These are phyloP conservation scores for Capsicum chinense DNA, from an alignment of 257 asterid genomes.

Conservation along the genomic window DNA sequence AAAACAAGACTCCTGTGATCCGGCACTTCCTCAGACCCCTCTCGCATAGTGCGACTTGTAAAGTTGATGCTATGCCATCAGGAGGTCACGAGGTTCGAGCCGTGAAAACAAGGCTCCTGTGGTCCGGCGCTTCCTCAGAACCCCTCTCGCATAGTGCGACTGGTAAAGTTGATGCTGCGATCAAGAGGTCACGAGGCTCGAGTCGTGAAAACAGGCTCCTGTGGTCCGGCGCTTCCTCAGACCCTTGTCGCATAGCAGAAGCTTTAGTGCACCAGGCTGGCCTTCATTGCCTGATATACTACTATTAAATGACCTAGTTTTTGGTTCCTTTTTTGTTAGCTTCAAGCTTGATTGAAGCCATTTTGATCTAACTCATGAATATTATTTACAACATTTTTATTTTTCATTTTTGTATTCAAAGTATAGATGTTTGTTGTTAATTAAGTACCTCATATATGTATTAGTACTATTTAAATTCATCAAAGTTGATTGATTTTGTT, in stretches of 20 bases:
- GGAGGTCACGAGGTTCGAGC: no score
- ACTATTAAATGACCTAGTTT: conserved; percentile 6
- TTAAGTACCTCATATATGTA: conserved; percentile 14
- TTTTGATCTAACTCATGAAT: conserved; percentile 21
- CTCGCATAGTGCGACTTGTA: no score
- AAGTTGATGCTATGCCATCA: no score
- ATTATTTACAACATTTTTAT: not conserved
- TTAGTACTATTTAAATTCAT: not conserved
- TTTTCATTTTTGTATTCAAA: not conserved
- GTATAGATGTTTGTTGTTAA: not conserved
- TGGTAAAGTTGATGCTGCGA: no score
- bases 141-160: no score
- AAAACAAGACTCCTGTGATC: no score
- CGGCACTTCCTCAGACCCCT: no score
- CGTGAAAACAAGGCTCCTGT: no score
- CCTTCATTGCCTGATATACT: not conserved
- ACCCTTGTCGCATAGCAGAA: not conserved
- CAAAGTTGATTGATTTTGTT: not conserved
- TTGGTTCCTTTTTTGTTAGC: not conserved
- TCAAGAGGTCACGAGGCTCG: no score
- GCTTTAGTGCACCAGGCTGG: not conserved
- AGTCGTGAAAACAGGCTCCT: no score
- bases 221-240: no score
- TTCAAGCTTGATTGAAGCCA: conserved; percentile 13
- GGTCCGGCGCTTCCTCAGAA: no score